Conservation (phyloP, 257 asterid species). For the Agastache rugosa region DNA sequence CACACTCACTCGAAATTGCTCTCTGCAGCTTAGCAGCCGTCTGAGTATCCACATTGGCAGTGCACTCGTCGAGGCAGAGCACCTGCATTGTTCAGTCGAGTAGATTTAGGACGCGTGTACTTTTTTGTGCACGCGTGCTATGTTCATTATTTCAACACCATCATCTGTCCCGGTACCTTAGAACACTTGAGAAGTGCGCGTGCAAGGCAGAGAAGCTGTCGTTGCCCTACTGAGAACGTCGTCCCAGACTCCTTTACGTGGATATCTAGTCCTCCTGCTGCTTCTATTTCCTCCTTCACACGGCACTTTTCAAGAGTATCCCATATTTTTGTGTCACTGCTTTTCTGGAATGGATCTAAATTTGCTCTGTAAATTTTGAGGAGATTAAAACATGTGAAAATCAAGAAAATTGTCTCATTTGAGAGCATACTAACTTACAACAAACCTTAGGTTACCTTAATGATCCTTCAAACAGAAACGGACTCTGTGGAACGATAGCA, state of each 20-base stretch:
- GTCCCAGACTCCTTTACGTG: slow-evolving; percentile 79
- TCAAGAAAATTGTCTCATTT: background rate
- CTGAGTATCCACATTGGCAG: slow-evolving; percentile 82
- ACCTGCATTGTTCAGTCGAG: slow-evolving; percentile 48
- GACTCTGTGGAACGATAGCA: slow-evolving; percentile 89
- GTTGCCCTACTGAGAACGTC: slow-evolving; percentile 95
- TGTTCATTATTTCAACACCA: background rate
- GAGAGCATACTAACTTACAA: background rate
- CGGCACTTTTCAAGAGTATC: slow-evolving; percentile 72
- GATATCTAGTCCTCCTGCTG: slow-evolving; percentile 78
- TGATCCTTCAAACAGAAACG: slow-evolving; percentile 93
- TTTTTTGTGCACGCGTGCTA: background rate
- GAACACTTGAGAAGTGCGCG: slow-evolving; percentile 88
- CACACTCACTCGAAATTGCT: slow-evolving; percentile 64
- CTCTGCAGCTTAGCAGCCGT: slow-evolving; percentile 83
- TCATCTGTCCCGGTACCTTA: slow-evolving; percentile 49
- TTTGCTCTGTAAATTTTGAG: slow-evolving; percentile 61
- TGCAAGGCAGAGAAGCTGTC: slow-evolving; percentile 94
- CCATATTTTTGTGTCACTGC: slow-evolving; percentile 71
- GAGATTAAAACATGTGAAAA: background rate
- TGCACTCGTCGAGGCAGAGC: slow-evolving; percentile 94
- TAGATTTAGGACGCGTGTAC: background rate
- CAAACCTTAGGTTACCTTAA: slow-evolving; percentile 56
- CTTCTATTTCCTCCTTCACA: slow-evolving; percentile 81
- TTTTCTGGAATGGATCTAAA: slow-evolving; percentile 67